Conservation (phyloP, 345 rosid genomes). For the Arabis alpina region DNA sequence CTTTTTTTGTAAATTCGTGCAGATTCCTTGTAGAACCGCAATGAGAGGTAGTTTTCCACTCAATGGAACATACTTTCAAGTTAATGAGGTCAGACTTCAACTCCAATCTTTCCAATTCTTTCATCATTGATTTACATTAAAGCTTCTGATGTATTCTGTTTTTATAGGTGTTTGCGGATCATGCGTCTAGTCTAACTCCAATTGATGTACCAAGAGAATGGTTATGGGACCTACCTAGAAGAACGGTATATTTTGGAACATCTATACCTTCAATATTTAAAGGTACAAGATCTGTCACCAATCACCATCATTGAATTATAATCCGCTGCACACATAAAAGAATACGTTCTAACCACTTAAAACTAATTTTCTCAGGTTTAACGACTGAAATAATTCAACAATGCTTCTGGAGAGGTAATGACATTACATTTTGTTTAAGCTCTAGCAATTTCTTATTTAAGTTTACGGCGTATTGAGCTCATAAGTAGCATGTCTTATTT, state of each 20-base stretch:
- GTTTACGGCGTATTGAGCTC: no score
- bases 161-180: slow-evolving; percentile 92
- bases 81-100: slow-evolving; percentile 67
- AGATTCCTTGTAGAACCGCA: slow-evolving; percentile 97
- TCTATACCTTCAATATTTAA: slow-evolving; percentile 88
- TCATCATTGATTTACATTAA: background rate
- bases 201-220: slow-evolving; percentile 73
- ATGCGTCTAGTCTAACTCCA: slow-evolving; percentile 77
- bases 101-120: background rate
- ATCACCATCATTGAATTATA: slow-evolving; percentile 11
- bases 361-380: slow-evolving; percentile 55
- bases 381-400: slow-evolving; percentile 80
- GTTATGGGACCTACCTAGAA: slow-evolving; percentile 82
- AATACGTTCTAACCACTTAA: background rate
- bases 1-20: slow-evolving; percentile 15
- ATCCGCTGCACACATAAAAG: slow-evolving; percentile 1
- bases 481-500: no score
- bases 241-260: slow-evolving; percentile 90
- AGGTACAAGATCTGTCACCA: slow-evolving; percentile 51
- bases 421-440: slow-evolving; percentile 5
- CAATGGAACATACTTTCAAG: slow-evolving; percentile 97
- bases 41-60: slow-evolving; percentile 97
- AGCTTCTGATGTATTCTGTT: background rate
- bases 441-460: background rate
- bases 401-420: slow-evolving; percentile 94